Percentiles rank a stretch among this genome's conserved stretches.
These are phyloP conservation scores for Hygrocybe punicea DNA, from an alignment of 768 basidiomycete genomes.

Conservation along the genomic window DNA sequence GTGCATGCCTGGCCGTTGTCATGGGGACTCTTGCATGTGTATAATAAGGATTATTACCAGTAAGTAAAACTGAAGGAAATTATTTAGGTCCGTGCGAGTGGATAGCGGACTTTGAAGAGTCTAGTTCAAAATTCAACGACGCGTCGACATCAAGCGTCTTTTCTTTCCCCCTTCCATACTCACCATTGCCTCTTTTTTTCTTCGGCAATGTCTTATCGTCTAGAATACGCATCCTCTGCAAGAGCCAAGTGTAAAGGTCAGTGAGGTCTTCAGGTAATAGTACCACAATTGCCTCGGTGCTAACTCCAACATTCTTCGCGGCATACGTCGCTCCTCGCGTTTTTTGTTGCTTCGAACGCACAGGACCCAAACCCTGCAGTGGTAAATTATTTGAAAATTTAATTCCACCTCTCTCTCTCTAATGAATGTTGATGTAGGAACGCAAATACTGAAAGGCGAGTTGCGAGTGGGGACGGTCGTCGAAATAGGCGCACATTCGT, in stretches of 20 bases:
- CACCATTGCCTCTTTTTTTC: conserved; percentile 2
- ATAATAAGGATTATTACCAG: too few relatives aligned
- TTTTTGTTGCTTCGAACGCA: conserved; percentile 20
- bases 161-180: conserved; percentile 24
- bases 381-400: conserved; percentile 42
- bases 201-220: conserved; percentile 47
- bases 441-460: conserved; percentile 64
- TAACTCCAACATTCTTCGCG: conserved; percentile 23
- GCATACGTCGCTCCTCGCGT: conserved; percentile 21
- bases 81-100: not conserved
- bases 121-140: not conserved
- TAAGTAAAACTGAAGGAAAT: not conserved
- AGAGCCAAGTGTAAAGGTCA: conserved; percentile 79
- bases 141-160: conserved; percentile 13
- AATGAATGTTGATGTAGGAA: conserved; percentile 44
- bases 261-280: conserved; percentile 18
- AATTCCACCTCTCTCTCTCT: conserved; percentile 10
- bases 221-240: conserved; percentile 68
- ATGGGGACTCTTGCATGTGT: too few relatives aligned
- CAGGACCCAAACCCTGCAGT: conserved; percentile 74
- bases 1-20: too few relatives aligned
- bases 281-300: conserved; percentile 3
- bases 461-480: conserved; percentile 73
- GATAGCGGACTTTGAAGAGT: conserved; percentile 7
- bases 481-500: conserved; percentile 66